Base-by-base conservation (phyloP, 2,329 filamentous ascomycete genomes). In the Aspergillus ibericus region DNA sequence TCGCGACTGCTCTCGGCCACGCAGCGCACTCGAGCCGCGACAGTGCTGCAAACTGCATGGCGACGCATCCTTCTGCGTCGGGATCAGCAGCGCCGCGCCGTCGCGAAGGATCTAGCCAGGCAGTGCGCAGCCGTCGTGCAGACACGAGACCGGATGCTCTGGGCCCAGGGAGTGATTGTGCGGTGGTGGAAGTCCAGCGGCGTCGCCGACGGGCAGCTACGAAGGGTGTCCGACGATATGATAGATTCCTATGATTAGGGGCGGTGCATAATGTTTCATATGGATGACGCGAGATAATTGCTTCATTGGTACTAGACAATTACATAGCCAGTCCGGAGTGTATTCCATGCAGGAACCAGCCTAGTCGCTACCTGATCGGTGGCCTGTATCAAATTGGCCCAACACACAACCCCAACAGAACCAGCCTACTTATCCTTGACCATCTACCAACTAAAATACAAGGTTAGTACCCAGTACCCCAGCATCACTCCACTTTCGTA, bases 1-100 rank as follows among this genome's bases (percentile, higher is more conserved):
- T 85, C 83, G 4, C 79, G 85, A 40, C 73, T 88, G 1, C 74
- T 88, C 3, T 79, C 81, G 0, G 76, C 83, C 5, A 79, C 80
- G 1, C 77, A 77, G 56, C 73, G 72, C 12, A 74, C 78, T 58
- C 78, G 80, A 44, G 85, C 85, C 2, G 83, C 84, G 0, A 68
- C 74, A 2, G 75, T 75, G 0, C 78, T 88, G 15, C 85, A 88
- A 66, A 73, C 74, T 15, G 76, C 77, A 6, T 87, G 80, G 75
- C 80, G 84, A 56, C 64, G 62, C 20, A 64, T 62, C 12, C 58
- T 67, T 8, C 42, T 59, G 20, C 54, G 44, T 20, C 67, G 65
- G 18, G 59, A 67, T 34, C n/a, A 55, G 2, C 44, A 62, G n/a
- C 66, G 61, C 36, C 67, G 65, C 27, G 49, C 36, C 10, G 47